Evolutionary conservation across 2,329 filamentous ascomycete genomes (phyloP).

Genomic region (Trichoderma sp.): DNA sequence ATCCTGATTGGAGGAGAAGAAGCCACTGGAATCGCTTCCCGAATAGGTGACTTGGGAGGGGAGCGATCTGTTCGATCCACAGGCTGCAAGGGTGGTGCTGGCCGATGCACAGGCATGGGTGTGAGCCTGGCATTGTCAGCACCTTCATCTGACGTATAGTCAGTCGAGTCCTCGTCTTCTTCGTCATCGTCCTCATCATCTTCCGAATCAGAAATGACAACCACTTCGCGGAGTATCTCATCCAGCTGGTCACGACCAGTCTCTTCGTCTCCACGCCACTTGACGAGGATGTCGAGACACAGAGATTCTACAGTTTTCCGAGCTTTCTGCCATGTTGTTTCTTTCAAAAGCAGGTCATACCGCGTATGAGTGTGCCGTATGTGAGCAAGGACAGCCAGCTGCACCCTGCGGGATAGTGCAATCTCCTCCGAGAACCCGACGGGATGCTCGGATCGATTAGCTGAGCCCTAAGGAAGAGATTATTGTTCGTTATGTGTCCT

Average conservation of each 20-base stretch:
- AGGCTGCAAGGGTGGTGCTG: constrained; percentile 4
- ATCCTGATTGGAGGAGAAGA: background rate
- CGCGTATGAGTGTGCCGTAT: constrained; percentile 69
- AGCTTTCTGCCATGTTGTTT: constrained; percentile 62
- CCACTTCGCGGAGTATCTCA: constrained; percentile 67
- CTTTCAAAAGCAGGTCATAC: constrained; percentile 64
- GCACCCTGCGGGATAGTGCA: constrained; percentile 63
- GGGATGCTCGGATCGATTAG: constrained; percentile 56
- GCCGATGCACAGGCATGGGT: constrained; percentile 20
- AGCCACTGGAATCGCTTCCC: constrained; percentile 11
- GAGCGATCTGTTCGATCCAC: constrained; percentile 7
- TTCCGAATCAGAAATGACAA: constrained; percentile 67
- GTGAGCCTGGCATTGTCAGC: constrained; percentile 30
- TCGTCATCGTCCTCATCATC: constrained; percentile 54
- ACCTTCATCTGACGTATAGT: constrained; percentile 37
- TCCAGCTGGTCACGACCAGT: constrained; percentile 69
- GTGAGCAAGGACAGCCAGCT: constrained; percentile 67
- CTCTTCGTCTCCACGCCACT: constrained; percentile 73
- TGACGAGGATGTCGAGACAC: constrained; percentile 68
- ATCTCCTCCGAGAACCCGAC: constrained; percentile 62
- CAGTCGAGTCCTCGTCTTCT: constrained; percentile 47
- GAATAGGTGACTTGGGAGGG: constrained; percentile 16
- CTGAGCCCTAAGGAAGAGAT: constrained; percentile 48
- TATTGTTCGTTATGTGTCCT: constrained; percentile 29
- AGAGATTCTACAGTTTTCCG: constrained; percentile 63